Evolutionary conservation across 106 monocot genomes (phyloP).

Genomic region (Dendrobium huoshanense): DNA sequence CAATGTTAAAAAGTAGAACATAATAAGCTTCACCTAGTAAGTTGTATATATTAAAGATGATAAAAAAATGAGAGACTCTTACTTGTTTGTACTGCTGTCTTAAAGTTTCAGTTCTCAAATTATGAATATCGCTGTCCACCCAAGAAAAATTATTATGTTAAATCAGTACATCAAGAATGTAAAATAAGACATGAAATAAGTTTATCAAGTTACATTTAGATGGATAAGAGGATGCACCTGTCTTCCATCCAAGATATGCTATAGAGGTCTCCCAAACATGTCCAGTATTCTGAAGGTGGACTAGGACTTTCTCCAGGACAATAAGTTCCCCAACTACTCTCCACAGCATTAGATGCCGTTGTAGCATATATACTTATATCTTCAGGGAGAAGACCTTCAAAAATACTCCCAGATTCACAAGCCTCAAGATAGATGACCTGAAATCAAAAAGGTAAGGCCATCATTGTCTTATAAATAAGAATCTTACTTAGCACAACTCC

Average conservation of each 20-base stretch:
- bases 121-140: constrained; percentile 59
- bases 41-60: not conserved
- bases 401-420: constrained; percentile 87
- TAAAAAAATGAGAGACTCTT: constrained; percentile 8
- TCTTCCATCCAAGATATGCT: constrained; percentile 90
- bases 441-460: not conserved
- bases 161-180: not conserved
- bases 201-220: not conserved
- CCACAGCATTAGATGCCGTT: constrained; percentile 65
- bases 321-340: constrained; percentile 80
- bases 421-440: constrained; percentile 86
- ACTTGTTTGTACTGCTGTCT: constrained; percentile 75
- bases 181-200: not conserved
- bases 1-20: constrained; percentile 3
- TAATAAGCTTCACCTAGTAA: not conserved
- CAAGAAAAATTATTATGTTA: not conserved
- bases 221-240: constrained; percentile 29
- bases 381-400: constrained; percentile 65
- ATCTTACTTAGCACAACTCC: not conserved
- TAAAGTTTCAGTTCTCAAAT: constrained; percentile 65
- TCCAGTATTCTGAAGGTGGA: constrained; percentile 50
- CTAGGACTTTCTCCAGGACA: constrained; percentile 52
- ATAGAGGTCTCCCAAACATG: constrained; percentile 77
- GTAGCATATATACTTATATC: constrained; percentile 64
- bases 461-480: not conserved